Evolutionary conservation across 1,139 yeast species (phyloP).

Genomic region (Geotrichum histeridarum): DNA sequence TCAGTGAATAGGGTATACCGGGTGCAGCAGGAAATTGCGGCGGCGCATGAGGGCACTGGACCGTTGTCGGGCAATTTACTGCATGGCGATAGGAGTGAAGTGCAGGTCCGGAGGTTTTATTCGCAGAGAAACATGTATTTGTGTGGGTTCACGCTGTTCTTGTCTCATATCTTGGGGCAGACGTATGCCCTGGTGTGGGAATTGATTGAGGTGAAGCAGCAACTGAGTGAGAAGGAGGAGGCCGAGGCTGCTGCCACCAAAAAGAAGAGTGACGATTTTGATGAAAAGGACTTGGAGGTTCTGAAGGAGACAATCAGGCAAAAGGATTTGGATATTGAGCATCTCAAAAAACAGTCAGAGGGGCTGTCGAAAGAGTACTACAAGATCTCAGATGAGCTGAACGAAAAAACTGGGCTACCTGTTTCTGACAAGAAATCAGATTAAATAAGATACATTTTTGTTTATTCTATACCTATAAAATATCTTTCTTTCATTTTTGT

Average conservation of each 20-base stretch:
- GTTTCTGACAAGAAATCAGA: slow-evolving; percentile 33
- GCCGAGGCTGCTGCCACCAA: slow-evolving; percentile 12
- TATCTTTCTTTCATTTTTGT: neutral
- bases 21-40: slow-evolving; percentile 52
- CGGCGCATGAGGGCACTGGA: slow-evolving; percentile 20
- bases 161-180: slow-evolving; percentile 78
- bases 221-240: slow-evolving; percentile 21
- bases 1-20: slow-evolving; percentile 78
- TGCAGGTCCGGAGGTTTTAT: slow-evolving; percentile 86
- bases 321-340: slow-evolving; percentile 59
- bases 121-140: slow-evolving; percentile 96
- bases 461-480: neutral
- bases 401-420: slow-evolving; percentile 26
- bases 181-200: slow-evolving; percentile 82
- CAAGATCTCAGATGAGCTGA: slow-evolving; percentile 42
- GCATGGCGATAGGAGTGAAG: slow-evolving; percentile 58
- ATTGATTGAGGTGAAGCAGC: slow-evolving; percentile 58
- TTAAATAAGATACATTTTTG: slow-evolving; percentile 17
- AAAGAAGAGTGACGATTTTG: slow-evolving; percentile 20
- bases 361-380: slow-evolving; percentile 63
- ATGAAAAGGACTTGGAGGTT: slow-evolving; percentile 35
- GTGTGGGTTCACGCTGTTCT: slow-evolving; percentile 90
- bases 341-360: slow-evolving; percentile 66
- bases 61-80: slow-evolving; percentile 19
- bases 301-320: slow-evolving; percentile 54